A percentile compares a stretch with the other conserved stretches of the same genome.
Evolutionary conservation across 1,284 basidiomycete genomes (phyloP).

Genomic region (Abortiporus biennis): DNA sequence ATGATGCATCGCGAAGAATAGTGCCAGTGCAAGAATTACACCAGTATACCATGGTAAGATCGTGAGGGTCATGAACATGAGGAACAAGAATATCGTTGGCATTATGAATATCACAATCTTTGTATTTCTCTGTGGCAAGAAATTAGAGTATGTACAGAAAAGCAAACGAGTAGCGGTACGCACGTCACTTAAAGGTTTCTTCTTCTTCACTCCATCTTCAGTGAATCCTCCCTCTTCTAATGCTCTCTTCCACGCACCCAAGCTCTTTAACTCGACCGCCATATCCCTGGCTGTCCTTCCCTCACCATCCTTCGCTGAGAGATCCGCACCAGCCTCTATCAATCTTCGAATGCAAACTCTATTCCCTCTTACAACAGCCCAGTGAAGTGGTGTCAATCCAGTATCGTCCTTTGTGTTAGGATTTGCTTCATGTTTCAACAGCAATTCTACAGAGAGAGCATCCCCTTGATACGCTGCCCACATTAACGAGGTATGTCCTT

Average conservation of each 20-base stretch:
- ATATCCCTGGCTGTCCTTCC: conserved; percentile 92
- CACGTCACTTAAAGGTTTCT: conserved; percentile 68
- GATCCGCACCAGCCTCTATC: conserved; percentile 80
- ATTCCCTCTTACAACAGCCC: conserved; percentile 98
- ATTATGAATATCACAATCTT: conserved; percentile 77
- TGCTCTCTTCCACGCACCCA: conserved; percentile 84
- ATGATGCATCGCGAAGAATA: conserved; percentile 92
- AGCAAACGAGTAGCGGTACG: conserved; percentile 18
- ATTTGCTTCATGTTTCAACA: conserved; percentile 86
- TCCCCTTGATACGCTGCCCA: conserved; percentile 99
- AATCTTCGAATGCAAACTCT: conserved; percentile 80
- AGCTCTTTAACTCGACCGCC: conserved; percentile 88
- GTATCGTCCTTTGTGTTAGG: conserved; percentile 72
- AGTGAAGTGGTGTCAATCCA: conserved; percentile 90
- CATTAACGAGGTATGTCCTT: conserved; percentile 95
- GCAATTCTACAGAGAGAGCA: conserved; percentile 87
- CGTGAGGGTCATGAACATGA: conserved; percentile 80
- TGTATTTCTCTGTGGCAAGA: conserved; percentile 58
- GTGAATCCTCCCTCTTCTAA: conserved; percentile 81
- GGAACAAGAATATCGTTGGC: conserved; percentile 73
- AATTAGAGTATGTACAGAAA: conserved; percentile 7
- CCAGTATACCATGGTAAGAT: conserved; percentile 89
- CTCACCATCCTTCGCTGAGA: conserved; percentile 76
- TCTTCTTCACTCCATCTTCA: conserved; percentile 67
- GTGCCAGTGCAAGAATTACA: conserved; percentile 73